phyloP scores from a whole-genome alignment of 345 rosid species.

The Gossypium stocksii region DNA sequence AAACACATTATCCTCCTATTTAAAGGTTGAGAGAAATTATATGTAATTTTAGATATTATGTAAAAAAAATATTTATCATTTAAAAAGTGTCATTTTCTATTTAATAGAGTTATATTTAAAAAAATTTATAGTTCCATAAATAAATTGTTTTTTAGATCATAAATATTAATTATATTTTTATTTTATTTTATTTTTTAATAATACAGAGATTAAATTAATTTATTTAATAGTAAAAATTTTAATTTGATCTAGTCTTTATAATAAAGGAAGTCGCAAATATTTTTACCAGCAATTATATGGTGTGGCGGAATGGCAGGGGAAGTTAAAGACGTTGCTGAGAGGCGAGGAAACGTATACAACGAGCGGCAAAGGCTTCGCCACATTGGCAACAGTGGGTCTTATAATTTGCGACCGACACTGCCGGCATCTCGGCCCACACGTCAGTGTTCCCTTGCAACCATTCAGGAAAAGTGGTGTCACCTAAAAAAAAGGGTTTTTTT shows the following conservation, averaged over 20 bases:
- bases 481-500: not conserved
- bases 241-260: no score
- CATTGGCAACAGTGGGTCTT: not conserved
- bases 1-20: no score
- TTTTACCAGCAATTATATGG: not conserved
- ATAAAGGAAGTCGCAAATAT: rapidly evolving
- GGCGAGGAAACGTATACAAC: not conserved
- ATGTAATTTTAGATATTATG: no score
- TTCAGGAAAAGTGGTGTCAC: not conserved
- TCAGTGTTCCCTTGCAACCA: not conserved
- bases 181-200: no score
- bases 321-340: not conserved
- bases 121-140: no score
- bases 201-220: no score
- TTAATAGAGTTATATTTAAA: no score
- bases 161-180: no score
- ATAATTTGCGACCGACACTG: not conserved
- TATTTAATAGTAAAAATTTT: no score
- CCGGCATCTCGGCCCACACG: not conserved
- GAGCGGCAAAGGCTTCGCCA: not conserved
- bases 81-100: no score
- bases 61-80: no score
- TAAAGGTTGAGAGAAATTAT: rapidly evolving
- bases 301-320: not conserved
- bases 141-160: no score